Conservation (phyloP, 257 asterid species). For the Salvia rosmarinus region DNA sequence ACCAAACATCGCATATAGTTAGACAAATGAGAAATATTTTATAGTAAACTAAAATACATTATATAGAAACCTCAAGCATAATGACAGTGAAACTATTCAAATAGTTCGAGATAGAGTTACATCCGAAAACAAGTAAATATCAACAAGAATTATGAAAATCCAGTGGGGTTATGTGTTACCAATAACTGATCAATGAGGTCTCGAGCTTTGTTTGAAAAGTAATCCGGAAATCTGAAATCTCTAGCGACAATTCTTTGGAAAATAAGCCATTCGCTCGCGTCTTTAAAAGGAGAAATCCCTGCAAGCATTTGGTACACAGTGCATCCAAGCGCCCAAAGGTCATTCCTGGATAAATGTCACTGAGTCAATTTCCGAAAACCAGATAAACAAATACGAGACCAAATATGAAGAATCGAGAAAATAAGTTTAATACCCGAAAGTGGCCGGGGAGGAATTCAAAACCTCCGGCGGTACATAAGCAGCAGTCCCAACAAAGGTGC, state of each 20-base stretch:
- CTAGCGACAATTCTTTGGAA: conserved; percentile 94
- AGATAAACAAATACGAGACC: background rate
- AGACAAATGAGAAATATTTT: background rate
- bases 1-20: conserved; percentile 20
- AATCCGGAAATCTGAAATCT: conserved; percentile 87
- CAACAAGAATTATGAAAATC: background rate
- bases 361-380: conserved; percentile 20
- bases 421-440: conserved; percentile 50
- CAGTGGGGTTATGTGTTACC: conserved; percentile 52
- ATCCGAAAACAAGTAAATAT: background rate
- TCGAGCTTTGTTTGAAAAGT: conserved; percentile 82
- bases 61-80: background rate
- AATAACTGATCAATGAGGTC: conserved; percentile 85
- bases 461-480: conserved; percentile 99
- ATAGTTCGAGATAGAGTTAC: background rate
- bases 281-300: conserved; percentile 97
- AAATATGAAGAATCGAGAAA: background rate
- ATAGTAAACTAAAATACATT: background rate
- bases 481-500: conserved; percentile 98
- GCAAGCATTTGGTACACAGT: conserved; percentile 97
- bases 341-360: conserved; percentile 64
- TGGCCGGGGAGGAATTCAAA: conserved; percentile 95
- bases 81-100: background rate
- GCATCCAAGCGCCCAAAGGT: conserved; percentile 99
- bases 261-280: conserved; percentile 97